Evolutionary conservation across 2,329 filamentous ascomycete species (phyloP).

Genomic region (Botrytis fragariae): DNA sequence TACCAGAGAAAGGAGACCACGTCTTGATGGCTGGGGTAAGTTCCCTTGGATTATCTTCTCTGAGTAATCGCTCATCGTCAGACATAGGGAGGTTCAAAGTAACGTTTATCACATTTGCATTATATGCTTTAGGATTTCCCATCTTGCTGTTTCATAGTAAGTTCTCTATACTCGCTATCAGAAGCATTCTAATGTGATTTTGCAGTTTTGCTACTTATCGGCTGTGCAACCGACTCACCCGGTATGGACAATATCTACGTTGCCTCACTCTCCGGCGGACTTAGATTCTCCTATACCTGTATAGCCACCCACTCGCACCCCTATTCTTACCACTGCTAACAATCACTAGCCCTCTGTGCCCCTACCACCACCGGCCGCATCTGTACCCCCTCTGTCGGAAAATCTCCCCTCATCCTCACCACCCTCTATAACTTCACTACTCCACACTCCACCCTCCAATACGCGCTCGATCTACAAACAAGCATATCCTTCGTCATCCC

Average conservation of each 20-base stretch:
- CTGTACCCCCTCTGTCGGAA: slow-evolving; percentile 7
- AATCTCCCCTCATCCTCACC: neutral
- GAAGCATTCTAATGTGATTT: neutral
- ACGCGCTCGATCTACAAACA: slow-evolving; percentile 4
- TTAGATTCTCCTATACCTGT: slow-evolving; percentile 15
- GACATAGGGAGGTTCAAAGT: slow-evolving; percentile 1
- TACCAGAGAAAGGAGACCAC: neutral
- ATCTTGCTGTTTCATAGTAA: slow-evolving; percentile 13
- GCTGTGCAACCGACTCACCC: slow-evolving; percentile 9
- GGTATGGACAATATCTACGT: slow-evolving; percentile 16
- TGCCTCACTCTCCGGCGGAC: neutral
- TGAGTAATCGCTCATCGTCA: neutral
- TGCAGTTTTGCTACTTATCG: slow-evolving; percentile 5
- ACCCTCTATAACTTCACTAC: neutral
- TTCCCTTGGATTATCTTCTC: neutral
- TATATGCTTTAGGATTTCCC: slow-evolving; percentile 9
- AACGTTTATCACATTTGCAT: slow-evolving; percentile 1
- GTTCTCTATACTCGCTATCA: neutral
- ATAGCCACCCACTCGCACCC: neutral
- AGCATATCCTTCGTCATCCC: slow-evolving; percentile 8
- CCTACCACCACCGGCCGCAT: neutral
- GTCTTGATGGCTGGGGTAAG: slow-evolving; percentile 4
- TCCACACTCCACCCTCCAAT: neutral
- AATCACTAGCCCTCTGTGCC: slow-evolving; percentile 1
- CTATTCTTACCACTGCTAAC: neutral